A percentile compares a stretch with the other conserved stretches of the same genome.
Conservation (phyloP, 2,329 filamentous ascomycete species). For the Metarhizium rileyi region DNA sequence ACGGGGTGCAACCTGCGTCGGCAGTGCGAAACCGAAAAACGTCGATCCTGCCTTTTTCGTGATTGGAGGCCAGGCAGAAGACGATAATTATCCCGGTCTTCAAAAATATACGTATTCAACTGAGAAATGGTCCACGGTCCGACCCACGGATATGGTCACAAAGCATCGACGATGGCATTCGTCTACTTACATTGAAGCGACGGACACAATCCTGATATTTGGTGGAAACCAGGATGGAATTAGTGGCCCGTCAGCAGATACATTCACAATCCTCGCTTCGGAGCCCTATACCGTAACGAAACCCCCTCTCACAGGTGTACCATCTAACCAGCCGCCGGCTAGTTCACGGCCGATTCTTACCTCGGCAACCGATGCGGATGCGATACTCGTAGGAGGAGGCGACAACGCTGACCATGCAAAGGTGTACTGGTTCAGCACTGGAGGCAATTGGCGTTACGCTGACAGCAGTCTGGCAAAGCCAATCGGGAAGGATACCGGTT, state of each 20-base stretch:
- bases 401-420: slow-evolving; percentile 39
- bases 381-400: slow-evolving; percentile 65
- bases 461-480: slow-evolving; percentile 53
- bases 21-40: slow-evolving; percentile 50
- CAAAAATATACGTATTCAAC: slow-evolving; percentile 55
- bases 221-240: slow-evolving; percentile 59
- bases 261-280: slow-evolving; percentile 61
- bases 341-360: slow-evolving; percentile 58
- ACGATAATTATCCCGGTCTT: slow-evolving; percentile 58
- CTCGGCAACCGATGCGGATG: slow-evolving; percentile 61
- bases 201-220: slow-evolving; percentile 69
- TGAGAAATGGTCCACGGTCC: slow-evolving; percentile 41
- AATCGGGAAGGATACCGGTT: slow-evolving; percentile 46
- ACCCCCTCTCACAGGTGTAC: slow-evolving; percentile 43
- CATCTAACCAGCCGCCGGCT: slow-evolving; percentile 35
- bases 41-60: slow-evolving; percentile 61
- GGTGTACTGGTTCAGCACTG: slow-evolving; percentile 62
- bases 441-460: slow-evolving; percentile 55
- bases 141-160: slow-evolving; percentile 38
- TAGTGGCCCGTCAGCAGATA: slow-evolving; percentile 53
- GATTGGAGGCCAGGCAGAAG: slow-evolving; percentile 58
- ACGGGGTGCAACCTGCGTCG: slow-evolving; percentile 68
- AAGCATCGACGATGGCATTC: slow-evolving; percentile 66
- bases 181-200: slow-evolving; percentile 61
- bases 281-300: slow-evolving; percentile 55